Percentiles rank a stretch among this genome's conserved stretches.
Conservation (phyloP, 805 yeast genomes). For the Candida methanosorbosa region DNA sequence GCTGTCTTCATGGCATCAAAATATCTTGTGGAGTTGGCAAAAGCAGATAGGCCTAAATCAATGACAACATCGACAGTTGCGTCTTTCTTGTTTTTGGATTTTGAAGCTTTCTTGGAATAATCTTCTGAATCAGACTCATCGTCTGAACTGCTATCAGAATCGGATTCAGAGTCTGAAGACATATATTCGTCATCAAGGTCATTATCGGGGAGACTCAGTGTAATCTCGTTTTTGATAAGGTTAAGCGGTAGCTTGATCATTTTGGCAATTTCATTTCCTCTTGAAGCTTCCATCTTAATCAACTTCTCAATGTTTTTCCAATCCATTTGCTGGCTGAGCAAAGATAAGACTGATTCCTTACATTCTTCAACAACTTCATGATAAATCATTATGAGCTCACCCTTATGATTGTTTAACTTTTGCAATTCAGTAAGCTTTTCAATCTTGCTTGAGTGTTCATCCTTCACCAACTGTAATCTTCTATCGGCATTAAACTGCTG, state of each 20-base stretch:
- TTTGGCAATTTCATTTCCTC: constrained; percentile 57
- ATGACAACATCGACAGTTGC: constrained; percentile 45
- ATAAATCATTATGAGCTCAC: constrained; percentile 60
- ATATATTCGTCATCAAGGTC: constrained; percentile 26
- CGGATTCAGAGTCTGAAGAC: constrained; percentile 27
- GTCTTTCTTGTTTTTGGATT: constrained; percentile 6
- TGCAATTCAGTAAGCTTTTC: constrained; percentile 58
- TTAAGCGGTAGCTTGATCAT: constrained; percentile 61
- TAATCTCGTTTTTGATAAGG: constrained; percentile 58
- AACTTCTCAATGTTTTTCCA: constrained; percentile 84
- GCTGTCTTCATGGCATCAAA: constrained; percentile 73
- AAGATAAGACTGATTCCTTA: constrained; percentile 51
- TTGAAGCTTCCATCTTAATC: constrained; percentile 58
- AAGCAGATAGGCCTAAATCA: constrained; percentile 66
- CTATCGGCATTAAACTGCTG: constrained; percentile 71
- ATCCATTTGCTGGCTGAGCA: constrained; percentile 81
- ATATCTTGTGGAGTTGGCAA: constrained; percentile 79
- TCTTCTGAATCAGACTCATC: constrained; percentile 21
- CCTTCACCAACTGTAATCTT: constrained; percentile 64
- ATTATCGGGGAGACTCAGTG: constrained; percentile 40
- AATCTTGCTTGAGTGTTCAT: constrained; percentile 64
- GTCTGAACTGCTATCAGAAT: constrained; percentile 19
- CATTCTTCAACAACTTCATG: constrained; percentile 70
- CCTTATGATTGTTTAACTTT: constrained; percentile 54
- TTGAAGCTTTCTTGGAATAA: constrained; percentile 12